A percentile compares a stretch with the other conserved stretches of the same genome.
phyloP scores from a whole-genome alignment of 1,284 basidiomycete genomes.

The Ceratobasidium papillatum region DNA sequence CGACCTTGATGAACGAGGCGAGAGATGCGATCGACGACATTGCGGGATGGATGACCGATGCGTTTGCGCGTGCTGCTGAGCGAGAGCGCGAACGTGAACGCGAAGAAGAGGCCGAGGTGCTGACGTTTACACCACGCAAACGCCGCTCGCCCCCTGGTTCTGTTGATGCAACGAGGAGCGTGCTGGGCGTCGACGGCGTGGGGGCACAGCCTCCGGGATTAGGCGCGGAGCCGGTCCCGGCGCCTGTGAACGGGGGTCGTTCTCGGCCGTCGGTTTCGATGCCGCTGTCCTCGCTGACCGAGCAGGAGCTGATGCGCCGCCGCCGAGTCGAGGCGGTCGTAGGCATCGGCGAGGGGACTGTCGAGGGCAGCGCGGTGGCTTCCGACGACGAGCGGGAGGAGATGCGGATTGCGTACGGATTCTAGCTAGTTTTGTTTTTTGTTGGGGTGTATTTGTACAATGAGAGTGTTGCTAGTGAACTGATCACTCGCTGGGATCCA shows the following conservation, averaged over 20 bases:
- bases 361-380: slow-evolving; percentile 8
- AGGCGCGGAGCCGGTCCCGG: slow-evolving; percentile 36
- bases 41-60: slow-evolving; percentile 90
- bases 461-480: background rate
- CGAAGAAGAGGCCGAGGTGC: slow-evolving; percentile 51
- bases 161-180: slow-evolving; percentile 1
- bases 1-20: slow-evolving; percentile 84
- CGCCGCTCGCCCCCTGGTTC: slow-evolving; percentile 47
- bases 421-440: slow-evolving; percentile 11
- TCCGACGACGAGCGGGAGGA: slow-evolving; percentile 22
- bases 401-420: slow-evolving; percentile 37
- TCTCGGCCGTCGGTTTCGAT: slow-evolving; percentile 54
- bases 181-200: slow-evolving; percentile 21
- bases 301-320: slow-evolving; percentile 81
- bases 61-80: slow-evolving; percentile 62
- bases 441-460: background rate
- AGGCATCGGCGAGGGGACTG: slow-evolving; percentile 51
- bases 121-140: slow-evolving; percentile 75
- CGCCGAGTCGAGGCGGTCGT: slow-evolving; percentile 62
- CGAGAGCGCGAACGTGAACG: slow-evolving; percentile 26
- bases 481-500: background rate
- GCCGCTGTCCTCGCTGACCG: slow-evolving; percentile 65
- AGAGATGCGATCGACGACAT: slow-evolving; percentile 83
- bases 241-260: slow-evolving; percentile 51
- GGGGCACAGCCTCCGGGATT: slow-evolving; percentile 28